Conservation (phyloP, 192 early-diverging fungal genomes). For the Irineochytrium annulatum region DNA sequence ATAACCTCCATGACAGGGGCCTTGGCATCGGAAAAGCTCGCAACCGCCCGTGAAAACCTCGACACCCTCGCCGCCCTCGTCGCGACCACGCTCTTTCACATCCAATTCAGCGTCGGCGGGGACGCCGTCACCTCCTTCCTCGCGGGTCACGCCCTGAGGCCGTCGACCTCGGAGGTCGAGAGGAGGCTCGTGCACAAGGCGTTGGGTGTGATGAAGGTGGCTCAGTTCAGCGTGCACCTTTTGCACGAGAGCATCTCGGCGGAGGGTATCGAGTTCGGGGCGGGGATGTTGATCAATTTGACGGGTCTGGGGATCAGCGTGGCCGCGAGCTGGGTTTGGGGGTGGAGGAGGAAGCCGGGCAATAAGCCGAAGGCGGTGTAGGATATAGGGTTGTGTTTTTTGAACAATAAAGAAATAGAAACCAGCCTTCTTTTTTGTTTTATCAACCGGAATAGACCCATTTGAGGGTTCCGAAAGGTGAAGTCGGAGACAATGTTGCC, state of each 20-base stretch:
- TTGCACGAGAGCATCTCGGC: slow-evolving; percentile 8
- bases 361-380: no score
- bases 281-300: slow-evolving; percentile 7
- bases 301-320: slow-evolving; percentile 6
- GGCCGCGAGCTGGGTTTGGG: slow-evolving; percentile 9
- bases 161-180: slow-evolving; percentile 1
- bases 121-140: slow-evolving; percentile 19
- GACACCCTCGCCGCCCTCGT: slow-evolving; percentile 31
- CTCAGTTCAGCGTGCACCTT: slow-evolving; percentile 18
- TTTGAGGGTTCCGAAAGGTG: no score
- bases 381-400: no score
- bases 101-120: slow-evolving; percentile 6
- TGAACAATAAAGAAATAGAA: no score
- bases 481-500: no score
- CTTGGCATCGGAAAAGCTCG: neutral
- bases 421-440: no score
- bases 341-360: slow-evolving; percentile 5
- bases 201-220: slow-evolving; percentile 12
- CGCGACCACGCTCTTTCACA: slow-evolving; percentile 18
- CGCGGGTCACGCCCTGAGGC: slow-evolving; percentile 1
- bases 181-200: slow-evolving; percentile 17
- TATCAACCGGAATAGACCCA: no score
- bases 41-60: slow-evolving; percentile 12
- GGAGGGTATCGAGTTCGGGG: slow-evolving; percentile 1
- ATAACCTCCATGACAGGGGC: neutral